These are phyloP conservation scores for Candida chauliodis DNA, from an alignment of 805 yeast species.

Conservation along the genomic window DNA sequence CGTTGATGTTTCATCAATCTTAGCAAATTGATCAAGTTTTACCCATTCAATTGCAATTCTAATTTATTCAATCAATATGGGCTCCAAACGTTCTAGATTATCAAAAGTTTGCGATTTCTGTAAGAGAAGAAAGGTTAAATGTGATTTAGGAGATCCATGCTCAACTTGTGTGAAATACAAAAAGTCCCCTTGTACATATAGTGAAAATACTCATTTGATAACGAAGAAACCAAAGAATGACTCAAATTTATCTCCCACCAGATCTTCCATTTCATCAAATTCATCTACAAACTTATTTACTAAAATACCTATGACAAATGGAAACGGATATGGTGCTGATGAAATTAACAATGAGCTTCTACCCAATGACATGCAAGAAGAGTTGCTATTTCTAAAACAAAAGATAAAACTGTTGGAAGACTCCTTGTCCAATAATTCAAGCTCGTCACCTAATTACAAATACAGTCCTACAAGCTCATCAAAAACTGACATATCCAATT, in stretches of 20 bases:
- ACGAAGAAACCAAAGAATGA: neutral
- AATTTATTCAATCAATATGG: slow-evolving; percentile 6
- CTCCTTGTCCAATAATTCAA: slow-evolving; percentile 3
- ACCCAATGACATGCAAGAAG: slow-evolving; percentile 10
- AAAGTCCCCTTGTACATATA: slow-evolving; percentile 2
- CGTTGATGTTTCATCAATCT: neutral
- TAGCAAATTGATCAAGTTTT: too few relatives aligned
- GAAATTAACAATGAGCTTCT: neutral
- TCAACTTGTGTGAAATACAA: slow-evolving; percentile 28
- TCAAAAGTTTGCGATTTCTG: slow-evolving; percentile 36
- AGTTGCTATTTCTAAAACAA: slow-evolving; percentile 12
- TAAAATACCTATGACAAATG: neutral
- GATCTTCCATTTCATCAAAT: neutral
- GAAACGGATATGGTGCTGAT: neutral
- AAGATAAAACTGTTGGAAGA: slow-evolving; percentile 14
- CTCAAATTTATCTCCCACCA: neutral
- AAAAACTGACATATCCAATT: neutral
- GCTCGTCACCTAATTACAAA: neutral
- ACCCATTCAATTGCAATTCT: neutral
- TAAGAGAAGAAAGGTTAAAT: slow-evolving; percentile 33
- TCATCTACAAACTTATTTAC: neutral
- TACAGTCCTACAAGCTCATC: neutral
- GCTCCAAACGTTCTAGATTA: slow-evolving; percentile 23
- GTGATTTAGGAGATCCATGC: slow-evolving; percentile 37
- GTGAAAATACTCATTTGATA: neutral